phyloP scores from a whole-genome alignment of 192 early-diverging fungal species.

The Anaeromyces robustus region DNA sequence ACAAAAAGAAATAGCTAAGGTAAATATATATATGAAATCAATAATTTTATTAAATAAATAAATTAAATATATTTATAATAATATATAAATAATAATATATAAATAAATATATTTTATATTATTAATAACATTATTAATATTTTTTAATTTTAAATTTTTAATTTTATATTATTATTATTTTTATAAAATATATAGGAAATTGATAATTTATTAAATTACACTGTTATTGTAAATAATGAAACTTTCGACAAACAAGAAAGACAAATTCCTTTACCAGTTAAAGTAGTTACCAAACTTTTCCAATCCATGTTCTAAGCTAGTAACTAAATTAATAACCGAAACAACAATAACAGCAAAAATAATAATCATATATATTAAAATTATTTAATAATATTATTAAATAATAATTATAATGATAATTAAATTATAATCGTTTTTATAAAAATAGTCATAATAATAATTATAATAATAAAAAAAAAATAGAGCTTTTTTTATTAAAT shows the following conservation, averaged over 20 bases:
- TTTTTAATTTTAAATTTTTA: background rate
- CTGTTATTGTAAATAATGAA: conserved; percentile 21
- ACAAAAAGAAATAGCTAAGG: conserved; percentile 33
- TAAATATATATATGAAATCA: conserved; percentile 1
- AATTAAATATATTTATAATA: background rate
- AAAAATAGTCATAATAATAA: too few species aligned
- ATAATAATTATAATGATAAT: too few species aligned
- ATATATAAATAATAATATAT: background rate
- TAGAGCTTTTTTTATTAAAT: too few species aligned
- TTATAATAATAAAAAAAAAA: too few species aligned
- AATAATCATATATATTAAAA: too few species aligned
- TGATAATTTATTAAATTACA: conserved; percentile 17
- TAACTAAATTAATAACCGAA: too few species aligned
- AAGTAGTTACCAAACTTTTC: conserved; percentile 31
- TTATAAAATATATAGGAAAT: conserved; percentile 25
- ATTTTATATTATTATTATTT: background rate
- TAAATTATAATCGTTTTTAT: too few species aligned
- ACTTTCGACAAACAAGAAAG: conserved; percentile 31
- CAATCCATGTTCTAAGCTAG: conserved; percentile 47
- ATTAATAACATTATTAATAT: background rate
- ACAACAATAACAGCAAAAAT: too few species aligned
- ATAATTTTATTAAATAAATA: too few species aligned
- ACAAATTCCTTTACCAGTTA: conserved; percentile 30
- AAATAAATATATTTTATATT: background rate
- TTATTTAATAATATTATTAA: too few species aligned